Evolutionary conservation across 306 rosid genomes (phyloP), one percentile per base, ranked within the genome.

Genomic region (Amphicarpaea edgeworthii): DNA sequence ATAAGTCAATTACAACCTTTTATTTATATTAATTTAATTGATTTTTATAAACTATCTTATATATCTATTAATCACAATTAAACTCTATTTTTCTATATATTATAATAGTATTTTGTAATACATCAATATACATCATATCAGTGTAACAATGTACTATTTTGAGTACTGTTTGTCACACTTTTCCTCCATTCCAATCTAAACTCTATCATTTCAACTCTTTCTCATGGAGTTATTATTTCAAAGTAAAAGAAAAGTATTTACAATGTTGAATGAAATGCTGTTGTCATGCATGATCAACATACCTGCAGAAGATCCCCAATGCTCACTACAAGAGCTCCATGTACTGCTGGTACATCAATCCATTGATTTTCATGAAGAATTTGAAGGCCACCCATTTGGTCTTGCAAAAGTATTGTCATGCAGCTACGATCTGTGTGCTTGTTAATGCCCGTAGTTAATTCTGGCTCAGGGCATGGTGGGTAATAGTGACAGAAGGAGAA

Each of bases 351-450:
- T 1, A 63, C 69, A 37, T 37, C 70, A 64, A 64, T 64, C 70
- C 70, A 64, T 64, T 64, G 50, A 19, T 20, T 64, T 2, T 64
- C 32, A 19, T 19, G 32, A 38, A 64, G 32, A 64, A 64, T 5
- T 64, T 64, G 70, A 64, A 64, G 70, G 0, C 50, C 70, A 38
- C 49, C 50, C 10, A 38, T 64, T 12, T 64, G 32, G 9, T 64
- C 70, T 64, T 64, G 70, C 70, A 64, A 64, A 19, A 64, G 70
- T 17, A 64, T 64, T 64, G 70, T 64, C 50, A 64, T 38, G 50
- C 38, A 38, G 70, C 0, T 21, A 19, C 70, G 16, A 38, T 64
- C 70, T 19, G 50, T 4, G 32, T 64, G 70, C 50, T 2, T 17
- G 16, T 17, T 38, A 64, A 11, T 64, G 8, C 32, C 70, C 46